phyloP scores from a whole-genome alignment of 1,284 basidiomycete species.

The Cryptococcus neoformans region DNA sequence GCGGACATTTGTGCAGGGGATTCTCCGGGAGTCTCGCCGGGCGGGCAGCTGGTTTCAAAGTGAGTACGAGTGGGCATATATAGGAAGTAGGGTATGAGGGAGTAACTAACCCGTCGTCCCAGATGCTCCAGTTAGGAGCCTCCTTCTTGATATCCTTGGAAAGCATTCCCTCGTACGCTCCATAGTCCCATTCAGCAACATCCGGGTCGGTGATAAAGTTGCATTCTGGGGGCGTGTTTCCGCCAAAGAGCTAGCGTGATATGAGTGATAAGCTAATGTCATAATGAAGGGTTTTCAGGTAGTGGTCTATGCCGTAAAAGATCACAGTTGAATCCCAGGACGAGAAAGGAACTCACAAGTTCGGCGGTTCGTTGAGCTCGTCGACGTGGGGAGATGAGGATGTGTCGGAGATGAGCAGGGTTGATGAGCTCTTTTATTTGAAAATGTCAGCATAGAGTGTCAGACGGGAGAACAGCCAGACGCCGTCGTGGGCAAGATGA shows the following conservation, averaged over 20 bases:
- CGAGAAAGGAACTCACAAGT: conserved; percentile 48
- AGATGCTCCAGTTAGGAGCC: conserved; percentile 72
- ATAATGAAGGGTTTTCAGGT: conserved; percentile 45
- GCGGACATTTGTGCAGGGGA: conserved; percentile 70
- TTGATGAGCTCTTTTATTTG: conserved; percentile 65
- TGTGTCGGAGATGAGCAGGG: conserved; percentile 70
- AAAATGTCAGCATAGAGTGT: neutral
- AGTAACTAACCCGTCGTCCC: conserved; percentile 66
- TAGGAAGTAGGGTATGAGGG: neutral
- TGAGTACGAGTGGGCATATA: neutral
- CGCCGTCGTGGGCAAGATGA: neutral
- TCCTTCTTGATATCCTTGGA: conserved; percentile 67
- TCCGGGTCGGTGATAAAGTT: conserved; percentile 39
- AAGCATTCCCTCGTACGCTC: conserved; percentile 79
- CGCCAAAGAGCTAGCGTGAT: conserved; percentile 39
- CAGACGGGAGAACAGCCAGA: neutral
- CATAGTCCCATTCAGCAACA: conserved; percentile 79
- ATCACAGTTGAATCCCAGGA: neutral
- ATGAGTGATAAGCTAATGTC: neutral
- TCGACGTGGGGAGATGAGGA: conserved; percentile 76
- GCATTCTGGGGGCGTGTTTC: conserved; percentile 30
- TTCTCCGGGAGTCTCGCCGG: conserved; percentile 65
- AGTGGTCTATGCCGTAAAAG: no score
- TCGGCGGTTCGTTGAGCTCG: conserved; percentile 83
- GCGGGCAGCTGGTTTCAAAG: conserved; percentile 61